These are phyloP conservation scores for Lactifluus rugatus DNA, from an alignment of 768 basidiomycete genomes.

Conservation along the genomic window DNA sequence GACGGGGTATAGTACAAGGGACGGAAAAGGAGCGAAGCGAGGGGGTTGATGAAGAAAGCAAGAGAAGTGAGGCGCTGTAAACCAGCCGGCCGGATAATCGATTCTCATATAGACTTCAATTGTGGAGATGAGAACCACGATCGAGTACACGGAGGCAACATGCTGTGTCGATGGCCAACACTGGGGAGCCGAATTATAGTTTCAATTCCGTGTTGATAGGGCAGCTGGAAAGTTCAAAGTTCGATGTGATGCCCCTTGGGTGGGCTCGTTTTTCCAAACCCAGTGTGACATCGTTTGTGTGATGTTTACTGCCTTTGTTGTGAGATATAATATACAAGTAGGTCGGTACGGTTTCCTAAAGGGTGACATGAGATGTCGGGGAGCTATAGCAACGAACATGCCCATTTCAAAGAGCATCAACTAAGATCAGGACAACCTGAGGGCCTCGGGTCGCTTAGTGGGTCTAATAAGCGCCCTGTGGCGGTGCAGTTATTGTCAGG, in stretches of 20 bases:
- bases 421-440: not conserved
- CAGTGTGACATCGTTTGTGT: not conserved
- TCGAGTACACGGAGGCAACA: slow-evolving; percentile 7
- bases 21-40: slow-evolving; percentile 2
- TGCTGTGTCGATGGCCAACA: not conserved
- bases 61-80: slow-evolving; percentile 3
- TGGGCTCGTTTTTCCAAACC: not conserved
- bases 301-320: not conserved
- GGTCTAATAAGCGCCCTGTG: slow-evolving; percentile 6
- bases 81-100: slow-evolving; percentile 11
- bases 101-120: slow-evolving; percentile 12
- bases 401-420: not conserved
- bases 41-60: not conserved
- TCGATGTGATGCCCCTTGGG: slow-evolving; percentile 4
- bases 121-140: slow-evolving; percentile 9
- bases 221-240: not conserved
- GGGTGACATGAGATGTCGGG: slow-evolving; percentile 3
- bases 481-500: slow-evolving; percentile 9
- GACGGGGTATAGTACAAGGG: not conserved
- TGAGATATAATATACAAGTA: not conserved
- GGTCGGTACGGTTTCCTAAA: not conserved
- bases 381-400: slow-evolving; percentile 16
- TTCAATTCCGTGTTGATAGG: slow-evolving; percentile 5
- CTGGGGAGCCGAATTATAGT: not conserved
- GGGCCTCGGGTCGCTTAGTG: not conserved